Percentiles rank a stretch among this genome's conserved stretches.
Conservation (phyloP, 352 stramenopile species). For the Globisporangium cystogenes region DNA sequence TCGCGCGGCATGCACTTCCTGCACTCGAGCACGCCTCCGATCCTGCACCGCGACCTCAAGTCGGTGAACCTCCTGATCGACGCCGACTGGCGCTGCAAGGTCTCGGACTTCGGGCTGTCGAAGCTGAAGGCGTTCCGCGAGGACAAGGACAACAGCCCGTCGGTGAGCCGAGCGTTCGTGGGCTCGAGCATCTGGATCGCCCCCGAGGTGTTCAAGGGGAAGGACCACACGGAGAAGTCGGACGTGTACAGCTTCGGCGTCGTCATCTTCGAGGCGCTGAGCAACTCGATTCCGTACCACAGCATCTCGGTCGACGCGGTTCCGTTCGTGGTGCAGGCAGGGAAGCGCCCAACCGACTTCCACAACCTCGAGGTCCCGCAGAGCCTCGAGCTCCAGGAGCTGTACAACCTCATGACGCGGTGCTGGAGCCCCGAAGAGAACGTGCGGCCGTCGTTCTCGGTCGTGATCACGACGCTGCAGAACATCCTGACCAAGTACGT, state of each 20-base stretch:
- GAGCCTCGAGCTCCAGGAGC: conserved; percentile 52
- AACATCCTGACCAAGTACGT: conserved; percentile 62
- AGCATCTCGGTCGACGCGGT: conserved; percentile 79
- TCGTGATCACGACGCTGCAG: conserved; percentile 76
- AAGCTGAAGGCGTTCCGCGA: conserved; percentile 81
- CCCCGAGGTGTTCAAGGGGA: conserved; percentile 85
- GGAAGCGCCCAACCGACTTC: conserved; percentile 79
- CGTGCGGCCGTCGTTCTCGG: conserved; percentile 72
- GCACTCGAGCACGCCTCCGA: conserved; percentile 82
- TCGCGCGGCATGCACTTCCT: conserved; percentile 89
- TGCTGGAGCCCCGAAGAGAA: conserved; percentile 76
- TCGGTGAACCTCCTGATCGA: conserved; percentile 88
- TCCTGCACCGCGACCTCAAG: conserved; percentile 90
- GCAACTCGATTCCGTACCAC: conserved; percentile 57
- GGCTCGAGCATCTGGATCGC: conserved; percentile 90
- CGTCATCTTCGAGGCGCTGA: conserved; percentile 74
- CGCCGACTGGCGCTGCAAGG: conserved; percentile 85
- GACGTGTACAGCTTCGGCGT: conserved; percentile 89
- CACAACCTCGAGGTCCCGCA: conserved; percentile 41
- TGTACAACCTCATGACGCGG: conserved; percentile 60
- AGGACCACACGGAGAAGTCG: conserved; percentile 82
- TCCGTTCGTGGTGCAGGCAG: conserved; percentile 70
- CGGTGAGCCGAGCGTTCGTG: conserved; percentile 52
- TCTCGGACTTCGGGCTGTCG: conserved; percentile 87
- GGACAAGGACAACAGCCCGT: conserved; percentile 28